These are phyloP conservation scores for Cystobasidiaceae sp. DNA, from an alignment of 1,284 basidiomycete genomes.

Conservation along the genomic window DNA sequence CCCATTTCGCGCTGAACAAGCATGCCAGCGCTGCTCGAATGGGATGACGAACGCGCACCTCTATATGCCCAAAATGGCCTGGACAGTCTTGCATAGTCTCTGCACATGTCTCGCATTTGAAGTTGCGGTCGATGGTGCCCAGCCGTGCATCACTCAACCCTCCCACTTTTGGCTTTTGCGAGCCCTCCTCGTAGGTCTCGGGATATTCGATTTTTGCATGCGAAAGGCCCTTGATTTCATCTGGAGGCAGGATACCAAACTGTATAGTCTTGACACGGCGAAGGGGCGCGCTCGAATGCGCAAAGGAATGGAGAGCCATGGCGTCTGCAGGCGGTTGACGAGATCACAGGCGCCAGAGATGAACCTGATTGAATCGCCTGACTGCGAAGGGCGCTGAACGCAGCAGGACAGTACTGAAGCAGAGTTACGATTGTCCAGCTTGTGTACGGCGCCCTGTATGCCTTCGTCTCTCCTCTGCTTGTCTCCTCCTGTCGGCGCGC, in stretches of 20 bases:
- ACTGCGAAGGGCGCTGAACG: no score
- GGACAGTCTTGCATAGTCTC: conserved; percentile 98
- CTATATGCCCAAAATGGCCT: conserved; percentile 98
- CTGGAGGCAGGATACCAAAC: conserved; percentile 98
- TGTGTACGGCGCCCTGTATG: no score
- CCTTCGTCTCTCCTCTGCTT: no score
- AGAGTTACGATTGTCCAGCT: no score
- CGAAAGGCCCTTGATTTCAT: conserved; percentile 81
- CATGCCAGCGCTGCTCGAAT: no score
- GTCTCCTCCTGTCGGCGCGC: no score
- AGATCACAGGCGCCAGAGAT: no score
- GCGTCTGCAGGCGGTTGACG: neutral
- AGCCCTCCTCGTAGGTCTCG: conserved; percentile 94
- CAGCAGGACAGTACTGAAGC: no score
- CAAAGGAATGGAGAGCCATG: conserved; percentile 45
- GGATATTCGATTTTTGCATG: conserved; percentile 91
- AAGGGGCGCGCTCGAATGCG: conserved; percentile 86
- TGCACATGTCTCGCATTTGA: conserved; percentile 99
- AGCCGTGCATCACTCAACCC: conserved; percentile 97
- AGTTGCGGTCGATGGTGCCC: conserved; percentile 97
- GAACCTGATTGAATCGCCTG: no score
- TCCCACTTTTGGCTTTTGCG: conserved; percentile 66
- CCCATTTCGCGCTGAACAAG: no score
- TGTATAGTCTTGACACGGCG: conserved; percentile 95
- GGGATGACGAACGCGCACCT: conserved; percentile 69